Percentiles rank a stretch among this genome's conserved stretches.
Conservation (phyloP, 2,329 filamentous ascomycete species). For the Cladophialophora psammophila region DNA sequence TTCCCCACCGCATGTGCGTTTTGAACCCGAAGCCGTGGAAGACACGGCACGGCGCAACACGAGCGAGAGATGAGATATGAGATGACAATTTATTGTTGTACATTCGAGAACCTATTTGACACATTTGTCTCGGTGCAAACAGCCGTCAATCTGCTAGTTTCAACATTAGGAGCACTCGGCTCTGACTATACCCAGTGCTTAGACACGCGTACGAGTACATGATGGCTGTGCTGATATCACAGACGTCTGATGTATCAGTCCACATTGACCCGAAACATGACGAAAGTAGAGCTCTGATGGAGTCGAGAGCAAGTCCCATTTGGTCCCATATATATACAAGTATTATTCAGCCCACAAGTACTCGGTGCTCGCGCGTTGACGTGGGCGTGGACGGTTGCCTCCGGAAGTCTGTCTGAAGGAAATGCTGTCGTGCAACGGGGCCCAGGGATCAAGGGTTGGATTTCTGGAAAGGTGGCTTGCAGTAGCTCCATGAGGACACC, state of each 20-base stretch:
- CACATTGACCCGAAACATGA: not conserved
- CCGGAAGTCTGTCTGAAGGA: conserved; percentile 5
- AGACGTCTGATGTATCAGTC: conserved; percentile 11
- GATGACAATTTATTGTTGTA: not conserved
- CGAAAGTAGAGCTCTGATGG: conserved; percentile 4
- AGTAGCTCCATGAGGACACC: conserved; percentile 29
- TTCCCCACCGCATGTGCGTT: not conserved
- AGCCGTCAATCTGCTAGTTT: not conserved
- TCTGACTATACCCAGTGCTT: not conserved
- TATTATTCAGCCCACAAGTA: conserved; percentile 14
- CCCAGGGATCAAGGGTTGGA: conserved; percentile 23
- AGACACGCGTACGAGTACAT: not conserved
- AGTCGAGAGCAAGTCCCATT: not conserved
- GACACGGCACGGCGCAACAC: not conserved
- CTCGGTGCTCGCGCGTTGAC: too few relatives aligned
- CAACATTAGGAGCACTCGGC: not conserved
- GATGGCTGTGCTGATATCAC: not conserved
- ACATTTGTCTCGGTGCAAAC: not conserved
- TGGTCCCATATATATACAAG: conserved; percentile 19
- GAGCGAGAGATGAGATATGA: not conserved
- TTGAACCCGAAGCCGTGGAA: not conserved
- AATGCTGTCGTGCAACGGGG: conserved; percentile 14
- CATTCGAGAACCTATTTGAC: not conserved
- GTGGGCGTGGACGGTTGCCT: conserved; percentile 8
- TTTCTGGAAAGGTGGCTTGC: conserved; percentile 29